A percentile compares a stretch with the other conserved stretches of the same genome.
These are phyloP conservation scores for Jatropha podagrica DNA, from an alignment of 441 rosid genomes.

Conservation along the genomic window DNA sequence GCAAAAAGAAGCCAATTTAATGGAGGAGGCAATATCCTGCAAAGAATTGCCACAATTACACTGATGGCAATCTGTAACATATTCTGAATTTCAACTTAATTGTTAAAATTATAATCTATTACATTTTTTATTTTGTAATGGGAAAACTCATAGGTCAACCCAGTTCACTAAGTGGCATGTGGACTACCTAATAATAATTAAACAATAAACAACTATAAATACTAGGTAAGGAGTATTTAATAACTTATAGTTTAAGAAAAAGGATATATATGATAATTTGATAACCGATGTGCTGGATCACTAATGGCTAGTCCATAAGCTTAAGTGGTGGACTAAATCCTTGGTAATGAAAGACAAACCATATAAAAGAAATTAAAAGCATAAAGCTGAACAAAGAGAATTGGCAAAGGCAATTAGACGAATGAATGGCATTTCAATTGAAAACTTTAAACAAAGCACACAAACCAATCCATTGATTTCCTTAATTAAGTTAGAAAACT, in stretches of 20 bases:
- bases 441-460: neutral
- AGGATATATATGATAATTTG: too few species aligned
- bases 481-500: neutral
- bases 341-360: neutral
- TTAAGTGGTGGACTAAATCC: neutral
- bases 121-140: neutral
- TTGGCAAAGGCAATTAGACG: neutral
- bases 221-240: too few species aligned
- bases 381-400: neutral
- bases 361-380: neutral
- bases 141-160: too few species aligned
- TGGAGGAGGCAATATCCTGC: neutral
- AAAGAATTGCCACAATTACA: neutral
- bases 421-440: neutral
- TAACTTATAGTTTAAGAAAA: too few species aligned
- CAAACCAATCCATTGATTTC: neutral
- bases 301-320: too few species aligned
- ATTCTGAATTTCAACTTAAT: neutral
- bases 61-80: neutral
- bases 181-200: too few species aligned
- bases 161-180: too few species aligned
- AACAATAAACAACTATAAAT: too few species aligned
- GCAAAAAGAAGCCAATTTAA: neutral
- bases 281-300: too few species aligned
- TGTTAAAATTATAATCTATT: neutral